These are phyloP conservation scores for Anaeramoeba flamelloides DNA, from an alignment of 78 protist genomes.

Conservation along the genomic window DNA sequence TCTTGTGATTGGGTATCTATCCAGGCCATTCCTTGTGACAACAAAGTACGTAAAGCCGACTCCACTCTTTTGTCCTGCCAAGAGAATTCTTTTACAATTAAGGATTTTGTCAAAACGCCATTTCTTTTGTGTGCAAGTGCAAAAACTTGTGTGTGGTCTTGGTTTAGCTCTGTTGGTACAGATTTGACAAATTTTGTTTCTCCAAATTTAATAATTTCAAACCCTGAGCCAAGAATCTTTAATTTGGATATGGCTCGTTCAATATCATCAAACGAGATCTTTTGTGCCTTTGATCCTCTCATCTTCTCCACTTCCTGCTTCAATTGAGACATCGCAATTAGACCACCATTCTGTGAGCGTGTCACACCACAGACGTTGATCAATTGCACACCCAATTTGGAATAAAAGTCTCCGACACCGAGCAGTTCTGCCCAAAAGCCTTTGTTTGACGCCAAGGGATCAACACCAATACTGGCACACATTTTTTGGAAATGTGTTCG, in stretches of 20 bases:
- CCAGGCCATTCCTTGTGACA: slow-evolving; percentile 23
- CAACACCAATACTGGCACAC: slow-evolving; percentile 76
- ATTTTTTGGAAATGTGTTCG: slow-evolving; percentile 55
- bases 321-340: slow-evolving; percentile 41
- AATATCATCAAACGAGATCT: slow-evolving; percentile 51
- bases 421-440: slow-evolving; percentile 81
- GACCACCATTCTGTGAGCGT: slow-evolving; percentile 62
- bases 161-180: slow-evolving; percentile 59
- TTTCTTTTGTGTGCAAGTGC: neutral
- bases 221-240: slow-evolving; percentile 44
- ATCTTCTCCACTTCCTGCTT: slow-evolving; percentile 18
- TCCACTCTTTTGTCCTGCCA: slow-evolving; percentile 11
- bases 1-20: slow-evolving; percentile 12
- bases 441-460: slow-evolving; percentile 66
- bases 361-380: slow-evolving; percentile 58
- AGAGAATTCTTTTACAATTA: neutral
- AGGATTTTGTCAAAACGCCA: neutral
- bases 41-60: neutral
- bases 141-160: slow-evolving; percentile 30
- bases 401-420: slow-evolving; percentile 87
- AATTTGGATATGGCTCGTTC: slow-evolving; percentile 45
- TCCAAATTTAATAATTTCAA: slow-evolving; percentile 24
- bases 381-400: slow-evolving; percentile 74
- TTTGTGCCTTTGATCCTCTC: slow-evolving; percentile 26
- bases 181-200: slow-evolving; percentile 41